Percentiles rank a stretch among this genome's conserved stretches.
Evolutionary conservation across 2,329 filamentous ascomycete genomes (phyloP).

Genomic region (Penicillium sp.): DNA sequence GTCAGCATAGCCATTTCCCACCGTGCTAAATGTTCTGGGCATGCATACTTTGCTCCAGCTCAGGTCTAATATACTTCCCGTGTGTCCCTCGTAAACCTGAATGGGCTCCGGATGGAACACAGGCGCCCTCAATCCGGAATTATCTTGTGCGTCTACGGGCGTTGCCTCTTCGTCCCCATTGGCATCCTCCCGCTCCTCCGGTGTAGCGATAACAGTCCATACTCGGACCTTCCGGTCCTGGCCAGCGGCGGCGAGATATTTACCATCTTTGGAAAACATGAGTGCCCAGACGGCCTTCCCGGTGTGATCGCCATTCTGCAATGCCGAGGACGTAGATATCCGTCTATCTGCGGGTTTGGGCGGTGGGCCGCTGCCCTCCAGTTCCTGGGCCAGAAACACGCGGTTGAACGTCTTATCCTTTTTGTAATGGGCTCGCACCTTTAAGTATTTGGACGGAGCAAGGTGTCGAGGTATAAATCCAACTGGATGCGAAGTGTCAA

Average conservation of each 20-base stretch:
- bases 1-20: background rate
- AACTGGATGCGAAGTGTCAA: conserved; percentile 72
- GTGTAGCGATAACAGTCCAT: conserved; percentile 81
- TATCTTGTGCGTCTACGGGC: conserved; percentile 46
- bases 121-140: conserved; percentile 75
- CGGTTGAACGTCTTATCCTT: conserved; percentile 78
- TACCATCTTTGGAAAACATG: conserved; percentile 90
- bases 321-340: conserved; percentile 25
- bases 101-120: conserved; percentile 80
- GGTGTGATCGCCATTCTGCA: conserved; percentile 30
- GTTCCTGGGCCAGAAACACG: conserved; percentile 87
- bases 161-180: conserved; percentile 66
- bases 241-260: conserved; percentile 86
- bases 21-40: background rate
- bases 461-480: conserved; percentile 85
- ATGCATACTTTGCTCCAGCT: conserved; percentile 83
- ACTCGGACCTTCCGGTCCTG: conserved; percentile 82
- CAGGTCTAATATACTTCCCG: conserved; percentile 80
- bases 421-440: conserved; percentile 77
- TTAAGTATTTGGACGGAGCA: conserved; percentile 87
- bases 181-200: conserved; percentile 72
- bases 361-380: conserved; percentile 60
- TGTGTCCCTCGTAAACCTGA: conserved; percentile 79
- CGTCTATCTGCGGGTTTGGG: conserved; percentile 32
- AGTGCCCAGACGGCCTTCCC: conserved; percentile 82